A percentile compares a stretch with the other conserved stretches of the same genome.
These are phyloP conservation scores for Aureobasidium uvarum DNA, from an alignment of 2,329 filamentous ascomycete species.

Conservation along the genomic window DNA sequence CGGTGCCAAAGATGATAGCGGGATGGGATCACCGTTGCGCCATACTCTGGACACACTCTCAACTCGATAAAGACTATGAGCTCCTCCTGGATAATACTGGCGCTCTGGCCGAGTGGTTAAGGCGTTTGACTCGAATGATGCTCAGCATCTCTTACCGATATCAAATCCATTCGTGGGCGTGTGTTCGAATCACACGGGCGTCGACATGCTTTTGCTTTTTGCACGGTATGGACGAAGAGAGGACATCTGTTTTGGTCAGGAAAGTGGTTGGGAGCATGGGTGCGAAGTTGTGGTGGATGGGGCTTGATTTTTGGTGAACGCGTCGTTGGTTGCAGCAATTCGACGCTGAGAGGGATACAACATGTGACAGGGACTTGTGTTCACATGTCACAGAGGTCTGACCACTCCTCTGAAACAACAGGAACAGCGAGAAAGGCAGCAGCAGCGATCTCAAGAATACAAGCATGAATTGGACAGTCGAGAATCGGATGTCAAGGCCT, in stretches of 20 bases:
- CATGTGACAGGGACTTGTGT: background rate
- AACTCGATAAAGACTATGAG: no score
- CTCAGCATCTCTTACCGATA: background rate
- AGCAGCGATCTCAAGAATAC: background rate
- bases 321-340: background rate
- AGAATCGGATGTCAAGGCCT: background rate
- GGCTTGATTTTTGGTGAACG: background rate
- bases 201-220: slow-evolving; percentile 1
- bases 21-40: no score
- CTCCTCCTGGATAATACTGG: background rate
- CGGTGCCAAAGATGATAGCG: no score
- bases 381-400: background rate
- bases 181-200: slow-evolving; percentile 19
- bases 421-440: background rate
- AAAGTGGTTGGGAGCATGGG: background rate
- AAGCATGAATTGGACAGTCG: background rate
- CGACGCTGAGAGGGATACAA: background rate
- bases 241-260: background rate
- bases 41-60: no score
- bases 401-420: background rate
- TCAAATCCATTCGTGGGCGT: slow-evolving; percentile 21
- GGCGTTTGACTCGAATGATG: slow-evolving; percentile 17
- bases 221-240: background rate
- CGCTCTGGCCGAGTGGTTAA: slow-evolving; percentile 22
- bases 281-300: background rate